A percentile compares a stretch with the other conserved stretches of the same genome.
phyloP scores from a whole-genome alignment of 176 grass and related monocot genomes.

The Sorghum bicolor region Sorghum_bicolor_NCBIv3 NC_012878.2:47585001-47585500 shows the following conservation, averaged over 20 bases:
- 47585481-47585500: conserved; percentile 16
- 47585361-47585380: conserved; percentile 25
- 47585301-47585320: conserved; percentile 25
- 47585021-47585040: conserved; percentile 9
- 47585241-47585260: background rate
- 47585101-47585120: background rate
- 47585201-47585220: background rate
- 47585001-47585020: conserved; percentile 34
- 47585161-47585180: background rate
- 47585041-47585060: conserved; percentile 22
- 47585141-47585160: background rate
- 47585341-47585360: background rate
- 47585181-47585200: conserved; percentile 22
- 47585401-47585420: conserved; percentile 12
- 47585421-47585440: background rate
- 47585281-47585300: background rate
- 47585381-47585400: conserved; percentile 7
- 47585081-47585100: background rate
- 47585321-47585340: conserved; percentile 6
- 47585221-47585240: background rate
- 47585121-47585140: background rate
- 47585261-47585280: conserved; percentile 14
- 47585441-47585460: conserved; percentile 20
- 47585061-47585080: conserved; percentile 8
- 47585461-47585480: background rate